A percentile compares a stretch with the other conserved stretches of the same genome.
Evolutionary conservation across 75 land plant species (phyloP).

Genomic region (Chamaecyparis obtusa): DNA sequence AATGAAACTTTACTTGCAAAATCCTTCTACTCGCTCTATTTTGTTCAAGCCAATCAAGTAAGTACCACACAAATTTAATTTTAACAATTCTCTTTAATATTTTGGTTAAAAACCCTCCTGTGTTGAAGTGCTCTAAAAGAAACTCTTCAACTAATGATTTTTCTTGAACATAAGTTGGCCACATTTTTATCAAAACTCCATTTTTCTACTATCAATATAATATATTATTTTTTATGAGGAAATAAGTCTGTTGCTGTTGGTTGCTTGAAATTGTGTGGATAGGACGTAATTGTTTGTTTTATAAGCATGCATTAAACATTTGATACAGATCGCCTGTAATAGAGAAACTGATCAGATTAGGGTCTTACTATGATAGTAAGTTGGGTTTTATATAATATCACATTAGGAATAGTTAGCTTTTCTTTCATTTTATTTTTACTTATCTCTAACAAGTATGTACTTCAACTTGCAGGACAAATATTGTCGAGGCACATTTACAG

Average conservation of each 20-base stretch:
- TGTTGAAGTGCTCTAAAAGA: too few species aligned
- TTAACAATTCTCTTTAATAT: background rate
- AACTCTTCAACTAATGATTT: too few species aligned
- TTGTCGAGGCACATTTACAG: constrained; percentile 90
- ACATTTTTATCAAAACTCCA: too few species aligned
- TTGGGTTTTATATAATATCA: background rate
- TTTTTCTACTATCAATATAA: too few species aligned
- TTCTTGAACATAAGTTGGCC: too few species aligned
- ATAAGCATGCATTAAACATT: background rate
- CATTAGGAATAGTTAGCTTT: background rate
- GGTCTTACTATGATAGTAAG: background rate
- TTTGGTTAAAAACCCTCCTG: background rate
- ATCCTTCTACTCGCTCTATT: constrained; percentile 81
- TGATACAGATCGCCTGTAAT: background rate
- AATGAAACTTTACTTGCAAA: constrained; percentile 86
- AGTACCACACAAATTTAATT: constrained; percentile 10
- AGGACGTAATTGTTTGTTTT: background rate
- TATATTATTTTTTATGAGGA: too few species aligned
- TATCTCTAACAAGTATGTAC: background rate
- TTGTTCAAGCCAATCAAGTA: constrained; percentile 95
- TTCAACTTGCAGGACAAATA: constrained; percentile 69
- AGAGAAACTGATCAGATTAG: background rate
- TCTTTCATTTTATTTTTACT: background rate
- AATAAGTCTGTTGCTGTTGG: background rate
- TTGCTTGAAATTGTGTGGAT: background rate